Evolutionary conservation across 805 yeast genomes (phyloP), one percentile per base, ranked within the genome.

Genomic region (Barnettozyma californica): DNA sequence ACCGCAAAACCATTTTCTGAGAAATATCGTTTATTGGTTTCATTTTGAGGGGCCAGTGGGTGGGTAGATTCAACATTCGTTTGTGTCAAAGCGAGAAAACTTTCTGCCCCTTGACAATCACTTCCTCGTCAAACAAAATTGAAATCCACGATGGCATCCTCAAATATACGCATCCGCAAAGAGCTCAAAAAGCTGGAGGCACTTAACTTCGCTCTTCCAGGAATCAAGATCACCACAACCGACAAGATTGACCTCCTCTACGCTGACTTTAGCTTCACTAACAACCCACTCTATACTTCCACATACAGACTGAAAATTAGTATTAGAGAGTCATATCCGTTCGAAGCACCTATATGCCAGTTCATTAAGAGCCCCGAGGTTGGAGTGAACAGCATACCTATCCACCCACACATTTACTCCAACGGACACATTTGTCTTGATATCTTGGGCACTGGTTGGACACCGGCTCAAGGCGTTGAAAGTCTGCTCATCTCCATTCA

Each of bases 391-490:
- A n/a, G 9, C 18, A 18, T 43, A 11, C 33, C 53, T 5, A 35
- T 45, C 44, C 90, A 84, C 58, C 91, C 91, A 0, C 92, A 84
- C 58, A 71, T 84, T 2, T 84, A 84, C 59, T 74, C 84, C 31
- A 84, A 84, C 57, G 92, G 91, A 1, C 91, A 84, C 57, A 84
- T 84, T 18, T 84, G 91, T 60, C 67, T 84, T 19, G 79, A 84
- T 57, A 65, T 84, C 1, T 65, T 84, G 33, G 88, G 85, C 5
- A 72, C 57, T 2, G 57, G 53, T 8, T 60, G 64, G 62, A 51
- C 61, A 1, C 64, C 62, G 1, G 53, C 55, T 0, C 64, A 60
- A n/a, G 51, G 58, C 1, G 63, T 81, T 1, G 72, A 71, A 36
- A 66, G 77, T 0, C 63, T 78, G 0, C 61, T 75, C 13, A 49